Evolutionary conservation across 306 rosid species (phyloP).

Genomic region (Dicorynia guianensis): DNA sequence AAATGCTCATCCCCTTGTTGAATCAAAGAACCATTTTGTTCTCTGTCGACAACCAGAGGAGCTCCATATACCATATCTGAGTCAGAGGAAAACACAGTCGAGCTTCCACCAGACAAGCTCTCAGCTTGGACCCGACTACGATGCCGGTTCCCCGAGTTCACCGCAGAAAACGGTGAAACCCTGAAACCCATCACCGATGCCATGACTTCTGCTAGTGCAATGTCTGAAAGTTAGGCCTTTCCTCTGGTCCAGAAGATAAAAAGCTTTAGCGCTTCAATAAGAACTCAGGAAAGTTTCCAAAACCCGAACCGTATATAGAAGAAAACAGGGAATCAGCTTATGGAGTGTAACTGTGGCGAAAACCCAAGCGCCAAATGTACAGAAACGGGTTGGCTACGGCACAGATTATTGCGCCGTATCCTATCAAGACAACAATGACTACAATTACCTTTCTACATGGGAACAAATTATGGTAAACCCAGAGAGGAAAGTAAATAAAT

Average conservation of each 20-base stretch:
- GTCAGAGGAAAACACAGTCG: slow-evolving; percentile 52
- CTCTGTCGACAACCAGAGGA: slow-evolving; percentile 50
- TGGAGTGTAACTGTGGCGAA: slow-evolving; percentile 6
- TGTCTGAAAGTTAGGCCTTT: too few species aligned
- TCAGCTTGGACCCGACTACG: slow-evolving; percentile 41
- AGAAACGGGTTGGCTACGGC: not conserved
- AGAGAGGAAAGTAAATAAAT: too few species aligned
- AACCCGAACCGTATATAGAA: slow-evolving; percentile 8
- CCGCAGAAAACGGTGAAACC: slow-evolving; percentile 44
- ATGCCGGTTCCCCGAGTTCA: slow-evolving; percentile 29
- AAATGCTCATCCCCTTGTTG: not conserved
- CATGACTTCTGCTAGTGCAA: slow-evolving; percentile 40
- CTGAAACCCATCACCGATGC: slow-evolving; percentile 51
- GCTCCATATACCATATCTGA: slow-evolving; percentile 50
- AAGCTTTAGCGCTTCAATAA: too few species aligned
- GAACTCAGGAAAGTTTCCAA: too few species aligned
- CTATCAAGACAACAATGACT: too few species aligned
- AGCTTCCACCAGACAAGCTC: slow-evolving; percentile 45
- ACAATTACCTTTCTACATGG: too few species aligned
- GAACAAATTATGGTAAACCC: too few species aligned
- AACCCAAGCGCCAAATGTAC: not conserved
- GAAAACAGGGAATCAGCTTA: not conserved
- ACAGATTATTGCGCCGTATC: too few species aligned
- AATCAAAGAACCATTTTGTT: slow-evolving; percentile 31
- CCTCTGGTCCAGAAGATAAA: too few species aligned